Evolutionary conservation across 1,284 basidiomycete species (phyloP).

Genomic region (Puccinia novopanici): DNA sequence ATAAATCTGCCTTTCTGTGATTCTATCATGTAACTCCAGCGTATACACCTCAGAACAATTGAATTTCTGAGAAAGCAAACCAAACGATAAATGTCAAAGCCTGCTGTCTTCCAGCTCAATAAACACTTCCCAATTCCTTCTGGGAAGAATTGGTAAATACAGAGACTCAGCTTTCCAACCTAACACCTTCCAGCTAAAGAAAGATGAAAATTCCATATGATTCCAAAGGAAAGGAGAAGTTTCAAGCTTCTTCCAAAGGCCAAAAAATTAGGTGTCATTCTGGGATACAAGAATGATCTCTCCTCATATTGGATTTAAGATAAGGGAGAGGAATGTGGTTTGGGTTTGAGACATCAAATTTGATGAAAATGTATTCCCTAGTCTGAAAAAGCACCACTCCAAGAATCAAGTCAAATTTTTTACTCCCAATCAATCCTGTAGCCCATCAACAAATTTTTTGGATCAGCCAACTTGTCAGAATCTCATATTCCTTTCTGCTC

Average conservation of each 20-base stretch:
- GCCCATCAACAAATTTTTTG: no score
- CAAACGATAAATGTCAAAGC: constrained; percentile 23
- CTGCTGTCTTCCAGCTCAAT: neutral
- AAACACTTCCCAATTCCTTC: neutral
- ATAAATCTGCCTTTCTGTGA: no score
- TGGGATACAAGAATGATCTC: constrained; percentile 4
- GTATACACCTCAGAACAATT: no score
- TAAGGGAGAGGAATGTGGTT: neutral
- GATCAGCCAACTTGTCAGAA: no score
- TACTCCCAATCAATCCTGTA: neutral
- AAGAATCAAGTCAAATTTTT: neutral
- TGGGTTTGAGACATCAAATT: neutral
- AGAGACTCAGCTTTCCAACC: neutral
- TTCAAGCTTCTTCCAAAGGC: neutral
- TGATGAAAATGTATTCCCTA: neutral
- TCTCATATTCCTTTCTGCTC: no score
- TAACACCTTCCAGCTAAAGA: neutral
- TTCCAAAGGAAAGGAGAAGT: neutral
- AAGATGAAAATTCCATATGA: neutral
- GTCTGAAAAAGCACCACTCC: neutral
- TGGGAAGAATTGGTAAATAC: constrained; percentile 30
- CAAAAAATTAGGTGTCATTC: no score
- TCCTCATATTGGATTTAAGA: neutral
- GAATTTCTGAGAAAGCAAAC: no score
- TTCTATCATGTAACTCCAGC: no score